A percentile compares a stretch with the other conserved stretches of the same genome.
Evolutionary conservation across 108 stramenopile species (phyloP).

Genomic region (Discostella pseudostelligera): DNA sequence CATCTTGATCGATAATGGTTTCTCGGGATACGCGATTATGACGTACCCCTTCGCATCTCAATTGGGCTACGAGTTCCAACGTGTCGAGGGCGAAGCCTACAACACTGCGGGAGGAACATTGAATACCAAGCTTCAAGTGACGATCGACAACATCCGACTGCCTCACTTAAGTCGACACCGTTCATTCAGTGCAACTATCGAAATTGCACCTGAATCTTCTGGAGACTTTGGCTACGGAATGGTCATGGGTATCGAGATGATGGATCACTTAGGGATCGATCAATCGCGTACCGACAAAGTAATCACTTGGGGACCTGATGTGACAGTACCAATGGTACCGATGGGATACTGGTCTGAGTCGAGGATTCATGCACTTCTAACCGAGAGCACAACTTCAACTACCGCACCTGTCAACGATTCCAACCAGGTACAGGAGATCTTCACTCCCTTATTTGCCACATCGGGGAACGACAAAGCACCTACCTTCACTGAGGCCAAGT

Average conservation of each 20-base stretch:
- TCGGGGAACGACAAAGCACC: neutral
- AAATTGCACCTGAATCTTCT: neutral
- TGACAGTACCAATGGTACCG: neutral
- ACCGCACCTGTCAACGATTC: too few relatives aligned
- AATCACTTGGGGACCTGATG: conserved; percentile 15
- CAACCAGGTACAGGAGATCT: too few relatives aligned
- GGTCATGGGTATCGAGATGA: conserved; percentile 5
- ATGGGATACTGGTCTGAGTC: conserved; percentile 1
- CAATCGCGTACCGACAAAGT: neutral
- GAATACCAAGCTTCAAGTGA: neutral
- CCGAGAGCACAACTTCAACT: neutral
- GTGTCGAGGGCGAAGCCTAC: neutral
- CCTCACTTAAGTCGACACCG: neutral
- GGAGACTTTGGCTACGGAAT: neutral
- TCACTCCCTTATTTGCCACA: too few relatives aligned
- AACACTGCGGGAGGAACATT: neutral
- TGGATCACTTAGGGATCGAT: conserved; percentile 1
- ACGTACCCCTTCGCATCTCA: neutral
- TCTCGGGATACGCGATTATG: neutral
- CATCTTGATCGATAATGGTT: neutral
- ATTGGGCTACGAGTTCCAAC: neutral
- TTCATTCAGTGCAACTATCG: neutral
- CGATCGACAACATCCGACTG: neutral
- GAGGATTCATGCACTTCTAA: neutral
- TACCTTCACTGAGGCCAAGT: neutral